A percentile compares a stretch with the other conserved stretches of the same genome.
Evolutionary conservation across 192 early-diverging fungal species (phyloP).

Genomic region (Coemansia sp.): DNA sequence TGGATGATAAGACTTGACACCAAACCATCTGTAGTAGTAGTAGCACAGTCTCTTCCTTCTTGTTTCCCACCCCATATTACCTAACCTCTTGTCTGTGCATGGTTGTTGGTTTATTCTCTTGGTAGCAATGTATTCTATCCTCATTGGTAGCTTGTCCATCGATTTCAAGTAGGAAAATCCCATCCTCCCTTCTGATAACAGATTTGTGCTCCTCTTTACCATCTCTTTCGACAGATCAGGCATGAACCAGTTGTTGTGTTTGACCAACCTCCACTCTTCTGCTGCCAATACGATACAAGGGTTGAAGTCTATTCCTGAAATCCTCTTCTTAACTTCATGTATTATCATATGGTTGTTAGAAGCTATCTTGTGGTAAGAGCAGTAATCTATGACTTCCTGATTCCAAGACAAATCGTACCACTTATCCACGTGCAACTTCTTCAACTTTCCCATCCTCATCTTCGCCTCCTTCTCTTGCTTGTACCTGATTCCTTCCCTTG

Average conservation of each 20-base stretch:
- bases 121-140: background rate
- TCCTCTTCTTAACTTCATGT: conserved; percentile 12
- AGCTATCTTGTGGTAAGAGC: background rate
- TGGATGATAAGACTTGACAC: conserved; percentile 11
- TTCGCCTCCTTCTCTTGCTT: background rate
- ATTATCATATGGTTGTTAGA: conserved; percentile 9
- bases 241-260: conserved; percentile 10
- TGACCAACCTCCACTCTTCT: background rate
- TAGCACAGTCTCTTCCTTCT: conserved; percentile 13
- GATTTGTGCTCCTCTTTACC: background rate
- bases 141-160: background rate
- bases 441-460: too few relatives aligned
- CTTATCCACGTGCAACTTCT: background rate
- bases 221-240: conserved; percentile 2
- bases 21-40: conserved; percentile 14
- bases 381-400: background rate
- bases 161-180: background rate
- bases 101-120: background rate
- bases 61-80: conserved; percentile 7
- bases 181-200: background rate
- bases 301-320: conserved; percentile 1
- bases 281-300: background rate
- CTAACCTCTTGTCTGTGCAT: conserved; percentile 2
- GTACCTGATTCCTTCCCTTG: background rate
- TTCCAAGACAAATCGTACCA: conserved; percentile 4